Evolutionary conservation across 176 grass and related monocot genomes (phyloP), one percentile per base, ranked within the genome.

Genomic region (Juncus effusus): DNA sequence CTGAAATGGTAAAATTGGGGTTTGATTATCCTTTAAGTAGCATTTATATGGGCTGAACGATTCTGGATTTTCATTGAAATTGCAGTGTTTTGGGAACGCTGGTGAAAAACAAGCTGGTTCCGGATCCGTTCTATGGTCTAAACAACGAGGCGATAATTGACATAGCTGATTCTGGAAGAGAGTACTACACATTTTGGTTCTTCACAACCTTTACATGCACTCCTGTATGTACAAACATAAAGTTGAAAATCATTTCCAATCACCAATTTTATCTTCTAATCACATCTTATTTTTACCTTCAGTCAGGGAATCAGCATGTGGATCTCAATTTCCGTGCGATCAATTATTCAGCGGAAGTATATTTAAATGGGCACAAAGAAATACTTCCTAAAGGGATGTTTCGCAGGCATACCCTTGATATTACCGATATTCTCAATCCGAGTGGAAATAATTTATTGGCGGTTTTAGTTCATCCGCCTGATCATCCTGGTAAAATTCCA

Each of bases 321-420:
- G 76, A 82, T 60, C 86, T 97, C 74, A 89, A 97, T 59, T 92
- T 97, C 49, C 93, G 88, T 61, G 93, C 75, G 75, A 86, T 97
- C 81, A 97, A 97, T 73, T 97, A 97, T 73, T 97, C 93, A 4
- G 85, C 93, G 4, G 88, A 92, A 57, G 66, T 97, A 28, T 97
- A 92, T 40, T 75, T 97, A 60, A 97, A 97, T 69, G 93, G 93
- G 28, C 80, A 89, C 38, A 80, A 89, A 69, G 77, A 82, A 51
- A 82, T 81, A 40, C 88, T 97, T 77, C 85, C 93, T 12, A 89
- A 89, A 86, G 93, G 93, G 72, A 97, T 97, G 93, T 97, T 97
- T 65, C 78, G 80, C 67, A 92, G 93, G 72, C 93, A 89, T 64
- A 83, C 82, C 55, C 78, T 97, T 35, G 80, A 89, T 84, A 82